Conservation (phyloP, 768 basidiomycete species). For the Fistulinella prunicolor region DNA sequence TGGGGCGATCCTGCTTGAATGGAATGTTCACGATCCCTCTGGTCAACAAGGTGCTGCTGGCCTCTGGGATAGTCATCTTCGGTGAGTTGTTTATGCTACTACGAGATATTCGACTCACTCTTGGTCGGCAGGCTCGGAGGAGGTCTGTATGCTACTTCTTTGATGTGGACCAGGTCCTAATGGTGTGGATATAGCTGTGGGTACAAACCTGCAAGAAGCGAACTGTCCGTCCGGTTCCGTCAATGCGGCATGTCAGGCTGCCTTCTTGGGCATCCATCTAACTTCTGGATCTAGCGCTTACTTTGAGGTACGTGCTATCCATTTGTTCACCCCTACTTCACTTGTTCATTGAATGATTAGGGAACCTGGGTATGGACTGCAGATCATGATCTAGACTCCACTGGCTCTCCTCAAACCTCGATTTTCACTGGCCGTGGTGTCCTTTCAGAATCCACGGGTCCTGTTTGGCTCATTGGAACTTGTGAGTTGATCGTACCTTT, state of each 20-base stretch:
- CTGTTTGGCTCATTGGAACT: constrained; percentile 81
- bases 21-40: constrained; percentile 58
- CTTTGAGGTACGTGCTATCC: constrained; percentile 47
- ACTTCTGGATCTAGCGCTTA: constrained; percentile 52
- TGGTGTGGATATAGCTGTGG: constrained; percentile 37
- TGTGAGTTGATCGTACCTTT: constrained; percentile 12
- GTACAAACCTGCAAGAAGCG: constrained; percentile 47
- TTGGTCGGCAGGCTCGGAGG: constrained; percentile 25
- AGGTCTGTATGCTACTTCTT: constrained; percentile 8
- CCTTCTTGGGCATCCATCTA: constrained; percentile 65
- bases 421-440: constrained; percentile 70
- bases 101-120: not conserved
- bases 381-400: constrained; percentile 61
- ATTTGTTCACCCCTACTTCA: not conserved
- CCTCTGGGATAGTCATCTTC: constrained; percentile 49
- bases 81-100: constrained; percentile 10
- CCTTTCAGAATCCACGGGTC: constrained; percentile 70
- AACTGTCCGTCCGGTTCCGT: constrained; percentile 44
- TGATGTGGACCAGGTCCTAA: not conserved
- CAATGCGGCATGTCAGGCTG: constrained; percentile 50
- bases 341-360: constrained; percentile 29
- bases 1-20: constrained; percentile 50
- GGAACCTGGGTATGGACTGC: constrained; percentile 81
- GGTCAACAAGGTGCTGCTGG: constrained; percentile 52
- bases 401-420: constrained; percentile 48